Percentiles rank a stretch among this genome's conserved stretches.
Conservation (phyloP, 768 basidiomycete genomes). For the Pluteus cervinus region DNA sequence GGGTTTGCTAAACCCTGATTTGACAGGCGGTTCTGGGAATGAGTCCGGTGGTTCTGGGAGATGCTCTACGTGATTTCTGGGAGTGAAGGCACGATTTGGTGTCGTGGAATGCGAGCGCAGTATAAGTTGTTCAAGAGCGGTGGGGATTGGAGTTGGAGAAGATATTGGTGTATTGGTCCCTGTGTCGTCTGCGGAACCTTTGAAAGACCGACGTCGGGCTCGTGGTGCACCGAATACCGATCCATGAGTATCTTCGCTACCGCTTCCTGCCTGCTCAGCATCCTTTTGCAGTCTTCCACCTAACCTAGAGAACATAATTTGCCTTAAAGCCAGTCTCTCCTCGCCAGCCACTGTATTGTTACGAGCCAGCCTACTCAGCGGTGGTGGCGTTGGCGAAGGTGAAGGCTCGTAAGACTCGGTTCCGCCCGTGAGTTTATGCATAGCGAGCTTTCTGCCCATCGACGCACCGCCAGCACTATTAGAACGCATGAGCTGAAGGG, state of each 20-base stretch:
- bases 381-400: slow-evolving; percentile 50
- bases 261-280: slow-evolving; percentile 53
- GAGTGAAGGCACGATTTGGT: slow-evolving; percentile 32
- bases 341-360: slow-evolving; percentile 84
- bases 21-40: slow-evolving; percentile 9
- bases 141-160: slow-evolving; percentile 41
- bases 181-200: slow-evolving; percentile 34
- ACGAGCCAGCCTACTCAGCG: slow-evolving; percentile 41
- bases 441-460: slow-evolving; percentile 61
- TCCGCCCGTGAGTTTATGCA: slow-evolving; percentile 82
- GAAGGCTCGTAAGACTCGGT: slow-evolving; percentile 59
- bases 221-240: too few species aligned
- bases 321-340: slow-evolving; percentile 68
- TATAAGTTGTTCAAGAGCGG: slow-evolving; percentile 30
- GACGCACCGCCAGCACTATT: slow-evolving; percentile 84
- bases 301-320: slow-evolving; percentile 58
- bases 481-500: slow-evolving; percentile 78
- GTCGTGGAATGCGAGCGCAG: slow-evolving; percentile 37
- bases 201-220: slow-evolving; percentile 44
- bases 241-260: slow-evolving; percentile 58
- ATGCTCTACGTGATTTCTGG: slow-evolving; percentile 24
- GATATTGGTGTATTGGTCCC: slow-evolving; percentile 55
- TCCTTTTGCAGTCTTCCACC: slow-evolving; percentile 54
- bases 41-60: slow-evolving; percentile 15
- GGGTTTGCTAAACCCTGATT: slow-evolving; percentile 29